Evolutionary conservation across 2,329 filamentous ascomycete species (phyloP), one percentile per base, ranked within the genome.

Genomic region (Arthrobotrys musiformis): DNA sequence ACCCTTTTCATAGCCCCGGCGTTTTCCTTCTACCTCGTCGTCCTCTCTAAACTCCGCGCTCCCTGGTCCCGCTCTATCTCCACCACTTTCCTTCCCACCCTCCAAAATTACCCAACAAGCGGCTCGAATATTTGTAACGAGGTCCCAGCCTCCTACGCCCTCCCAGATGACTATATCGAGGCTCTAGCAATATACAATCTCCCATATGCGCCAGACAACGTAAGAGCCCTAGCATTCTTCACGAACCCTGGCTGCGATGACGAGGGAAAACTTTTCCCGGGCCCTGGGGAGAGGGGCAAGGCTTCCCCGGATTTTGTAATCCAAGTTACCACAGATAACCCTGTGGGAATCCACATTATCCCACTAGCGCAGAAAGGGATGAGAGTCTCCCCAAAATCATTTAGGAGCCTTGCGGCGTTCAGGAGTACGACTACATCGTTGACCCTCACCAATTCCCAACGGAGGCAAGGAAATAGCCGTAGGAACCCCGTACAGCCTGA

Each of bases 101-200:
- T 67, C 11, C 28, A 11, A 40, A 19, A 15, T 0, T 56, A 73
- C 19, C 17, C 9, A 13, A n/a, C n/a, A n/a, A n/a, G n/a, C n/a
- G n/a, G n/a, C n/a, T n/a, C n/a, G n/a, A n/a, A n/a, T n/a, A n/a
- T n/a, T n/a, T n/a, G n/a, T n/a, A n/a, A n/a, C n/a, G n/a, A n/a
- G n/a, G n/a, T 56, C 4, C 69, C 69, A 3, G 8, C 15, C 0
- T 4, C 17, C 0, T 35, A 54, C 17, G n/a, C n/a, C 19, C 22
- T 13, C 3, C 30, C 37, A 13, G 7, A 48, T 22, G 19, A 17
- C n/a, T 44, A 28, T 11, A 40, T 73, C 22, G 60, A 66, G 15
- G 60, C 60, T 6, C 7, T 73, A 3, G 30, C 44, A 17, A 52
- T 73, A 15, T 73, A 73, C 28, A 73, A 73, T n/a, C 35, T 48